phyloP scores from a whole-genome alignment of 208 protist genomes.

The Crithidia sp. region DNA sequence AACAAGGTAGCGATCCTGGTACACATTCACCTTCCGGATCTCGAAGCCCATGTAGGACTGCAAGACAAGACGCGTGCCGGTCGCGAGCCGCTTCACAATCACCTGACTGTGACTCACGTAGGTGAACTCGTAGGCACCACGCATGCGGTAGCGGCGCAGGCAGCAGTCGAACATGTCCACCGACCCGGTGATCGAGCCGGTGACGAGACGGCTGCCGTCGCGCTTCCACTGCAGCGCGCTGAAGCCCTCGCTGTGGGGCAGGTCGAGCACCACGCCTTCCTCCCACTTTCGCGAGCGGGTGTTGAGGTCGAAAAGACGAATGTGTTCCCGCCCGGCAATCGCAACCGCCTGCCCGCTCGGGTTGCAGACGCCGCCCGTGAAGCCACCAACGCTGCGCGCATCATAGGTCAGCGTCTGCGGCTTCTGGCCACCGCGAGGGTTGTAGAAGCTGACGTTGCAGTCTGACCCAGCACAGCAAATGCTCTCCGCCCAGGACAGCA shows the following conservation, averaged over 20 bases:
- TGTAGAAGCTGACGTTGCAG: constrained; percentile 93
- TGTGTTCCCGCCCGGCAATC: constrained; percentile 85
- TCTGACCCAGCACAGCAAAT: constrained; percentile 93
- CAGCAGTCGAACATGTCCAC: constrained; percentile 97
- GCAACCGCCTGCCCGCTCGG: constrained; percentile 94
- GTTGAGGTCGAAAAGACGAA: constrained; percentile 95
- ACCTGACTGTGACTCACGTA: constrained; percentile 97
- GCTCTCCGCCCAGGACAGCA: constrained; percentile 93
- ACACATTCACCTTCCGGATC: constrained; percentile 96
- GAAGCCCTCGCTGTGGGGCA: constrained; percentile 94
- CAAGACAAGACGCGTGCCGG: constrained; percentile 91
- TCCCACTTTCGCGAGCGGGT: constrained; percentile 93
- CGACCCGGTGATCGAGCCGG: constrained; percentile 91
- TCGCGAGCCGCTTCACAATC: constrained; percentile 95
- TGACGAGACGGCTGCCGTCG: constrained; percentile 94
- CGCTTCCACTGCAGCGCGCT: constrained; percentile 92
- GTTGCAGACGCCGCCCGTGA: constrained; percentile 91
- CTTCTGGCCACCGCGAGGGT: constrained; percentile 81
- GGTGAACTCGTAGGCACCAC: constrained; percentile 97
- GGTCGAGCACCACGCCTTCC: constrained; percentile 74
- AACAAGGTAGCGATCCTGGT: constrained; percentile 96
- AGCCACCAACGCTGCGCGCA: constrained; percentile 88
- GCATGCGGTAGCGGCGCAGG: constrained; percentile 93
- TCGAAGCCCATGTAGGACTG: constrained; percentile 95
- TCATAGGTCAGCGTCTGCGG: constrained; percentile 91